These are phyloP conservation scores for Colletotrichum higginsianum DNA, from an alignment of 2,329 filamentous ascomycete genomes.

Conservation along the genomic window DNA sequence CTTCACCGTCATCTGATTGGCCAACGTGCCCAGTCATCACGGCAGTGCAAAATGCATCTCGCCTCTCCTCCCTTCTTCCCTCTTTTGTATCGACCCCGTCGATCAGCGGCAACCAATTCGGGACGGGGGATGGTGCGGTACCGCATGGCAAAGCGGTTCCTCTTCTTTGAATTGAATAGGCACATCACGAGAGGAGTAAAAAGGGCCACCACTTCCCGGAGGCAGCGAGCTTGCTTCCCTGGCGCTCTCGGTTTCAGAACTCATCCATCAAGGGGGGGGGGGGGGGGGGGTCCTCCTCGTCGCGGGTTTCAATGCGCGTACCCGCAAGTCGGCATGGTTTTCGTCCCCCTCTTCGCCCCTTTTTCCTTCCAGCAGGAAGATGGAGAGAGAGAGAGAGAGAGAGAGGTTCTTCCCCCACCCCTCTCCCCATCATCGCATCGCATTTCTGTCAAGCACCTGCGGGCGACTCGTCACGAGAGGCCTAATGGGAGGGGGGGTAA, in stretches of 20 bases:
- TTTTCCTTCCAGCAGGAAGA: neutral
- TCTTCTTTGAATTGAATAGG: neutral
- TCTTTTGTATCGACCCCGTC: conserved; percentile 3
- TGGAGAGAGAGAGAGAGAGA: neutral
- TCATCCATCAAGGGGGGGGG: neutral
- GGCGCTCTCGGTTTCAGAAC: conserved; percentile 22
- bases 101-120: conserved; percentile 1
- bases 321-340: neutral
- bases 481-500: no score
- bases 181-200: no score
- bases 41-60: conserved; percentile 21
- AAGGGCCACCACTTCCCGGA: neutral
- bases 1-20: neutral
- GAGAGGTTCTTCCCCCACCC: no score
- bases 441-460: neutral
- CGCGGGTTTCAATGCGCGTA: conserved; percentile 17
- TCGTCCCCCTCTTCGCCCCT: neutral
- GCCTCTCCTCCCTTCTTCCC: neutral
- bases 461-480: neutral
- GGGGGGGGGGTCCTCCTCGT: conserved; percentile 4
- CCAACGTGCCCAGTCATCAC: conserved; percentile 1
- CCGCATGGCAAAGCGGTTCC: neutral
- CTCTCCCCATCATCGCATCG: no score
- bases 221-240: neutral
- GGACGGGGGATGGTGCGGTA: conserved; percentile 8